Percentiles rank a stretch among this genome's conserved stretches.
Evolutionary conservation across 1,139 yeast genomes (phyloP).

Genomic region (Pichia sp.): DNA sequence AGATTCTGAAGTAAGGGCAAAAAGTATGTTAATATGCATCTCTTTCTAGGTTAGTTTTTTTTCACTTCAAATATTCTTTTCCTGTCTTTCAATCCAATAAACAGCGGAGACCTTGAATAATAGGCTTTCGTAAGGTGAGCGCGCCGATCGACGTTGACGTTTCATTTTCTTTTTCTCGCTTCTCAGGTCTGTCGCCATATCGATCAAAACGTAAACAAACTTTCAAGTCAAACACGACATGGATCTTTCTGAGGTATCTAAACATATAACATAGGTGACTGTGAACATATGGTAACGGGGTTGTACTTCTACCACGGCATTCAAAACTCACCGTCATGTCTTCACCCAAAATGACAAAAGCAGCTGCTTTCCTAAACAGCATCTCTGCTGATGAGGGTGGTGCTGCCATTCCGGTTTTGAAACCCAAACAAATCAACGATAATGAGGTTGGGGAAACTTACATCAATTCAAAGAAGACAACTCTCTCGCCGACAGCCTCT

Average conservation of each 20-base stretch:
- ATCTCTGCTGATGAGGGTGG: constrained; percentile 1
- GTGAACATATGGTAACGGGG: neutral
- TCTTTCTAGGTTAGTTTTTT: too few relatives aligned
- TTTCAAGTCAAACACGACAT: neutral
- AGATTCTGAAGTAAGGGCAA: too few relatives aligned
- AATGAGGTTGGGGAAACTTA: neutral
- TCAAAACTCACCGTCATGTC: neutral
- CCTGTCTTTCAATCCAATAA: too few relatives aligned
- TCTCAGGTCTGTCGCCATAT: neutral
- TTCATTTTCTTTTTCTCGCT: neutral
- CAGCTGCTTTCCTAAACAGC: constrained; percentile 6
- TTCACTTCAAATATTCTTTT: neutral
- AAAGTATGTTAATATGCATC: too few relatives aligned
- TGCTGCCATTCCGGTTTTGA: neutral
- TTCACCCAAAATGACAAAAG: constrained; percentile 4
- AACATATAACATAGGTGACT: neutral
- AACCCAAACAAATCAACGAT: neutral
- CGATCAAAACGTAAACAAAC: constrained; percentile 2
- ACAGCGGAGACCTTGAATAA: too few relatives aligned
- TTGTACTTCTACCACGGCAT: neutral
- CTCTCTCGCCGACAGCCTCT: constrained; percentile 14
- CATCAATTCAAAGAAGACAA: neutral
- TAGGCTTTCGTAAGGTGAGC: too few relatives aligned
- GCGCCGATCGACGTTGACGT: neutral
- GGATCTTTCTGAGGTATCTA: neutral